Conservation (phyloP, 2,329 filamentous ascomycete genomes). For the Fragosphaeria purpurea region DNA sequence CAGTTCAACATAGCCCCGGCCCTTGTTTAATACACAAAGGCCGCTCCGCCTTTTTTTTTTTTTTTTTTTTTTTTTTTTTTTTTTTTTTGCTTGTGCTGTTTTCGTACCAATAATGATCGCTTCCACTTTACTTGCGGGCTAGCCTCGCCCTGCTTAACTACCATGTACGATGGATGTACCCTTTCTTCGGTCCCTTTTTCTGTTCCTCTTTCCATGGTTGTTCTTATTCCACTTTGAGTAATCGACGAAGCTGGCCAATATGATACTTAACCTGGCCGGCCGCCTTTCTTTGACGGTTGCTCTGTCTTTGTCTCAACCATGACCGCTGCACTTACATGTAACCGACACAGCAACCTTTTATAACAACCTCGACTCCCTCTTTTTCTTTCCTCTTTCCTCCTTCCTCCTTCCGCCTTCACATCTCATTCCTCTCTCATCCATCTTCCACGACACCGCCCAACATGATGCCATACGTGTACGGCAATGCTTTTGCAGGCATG, state of each 20-base stretch:
- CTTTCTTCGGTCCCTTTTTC: neutral
- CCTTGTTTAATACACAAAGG: slow-evolving; percentile 8
- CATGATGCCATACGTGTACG: slow-evolving; percentile 14
- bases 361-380: neutral
- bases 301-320: neutral
- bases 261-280: slow-evolving; percentile 12
- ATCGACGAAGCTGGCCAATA: slow-evolving; percentile 1
- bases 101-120: neutral
- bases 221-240: slow-evolving; percentile 3
- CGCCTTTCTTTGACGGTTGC: slow-evolving; percentile 1
- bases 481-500: slow-evolving; percentile 23
- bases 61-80: neutral
- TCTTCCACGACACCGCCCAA: slow-evolving; percentile 1
- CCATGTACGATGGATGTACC: neutral
- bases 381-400: neutral
- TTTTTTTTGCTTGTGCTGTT: neutral
- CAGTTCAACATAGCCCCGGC: slow-evolving; percentile 21
- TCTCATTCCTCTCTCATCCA: neutral
- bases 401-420: neutral
- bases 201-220: slow-evolving; percentile 1
- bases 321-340: neutral
- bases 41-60: slow-evolving; percentile 1
- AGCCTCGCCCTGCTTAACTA: neutral
- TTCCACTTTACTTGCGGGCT: neutral
- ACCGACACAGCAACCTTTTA: neutral